phyloP scores from a whole-genome alignment of 257 asterid species.

The Ehretia macrophylla region DNA sequence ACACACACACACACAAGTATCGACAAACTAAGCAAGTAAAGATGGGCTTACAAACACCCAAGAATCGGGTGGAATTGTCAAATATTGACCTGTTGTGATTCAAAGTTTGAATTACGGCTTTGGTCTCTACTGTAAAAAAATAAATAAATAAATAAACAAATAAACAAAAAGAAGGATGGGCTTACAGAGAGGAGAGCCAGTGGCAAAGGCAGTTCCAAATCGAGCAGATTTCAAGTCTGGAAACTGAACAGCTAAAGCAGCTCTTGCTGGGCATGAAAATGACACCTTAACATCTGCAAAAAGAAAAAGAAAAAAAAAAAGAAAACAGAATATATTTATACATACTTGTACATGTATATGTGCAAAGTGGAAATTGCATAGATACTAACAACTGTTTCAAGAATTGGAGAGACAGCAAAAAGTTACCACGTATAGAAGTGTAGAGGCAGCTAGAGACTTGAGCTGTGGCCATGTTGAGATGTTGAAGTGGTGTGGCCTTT shows the following conservation, averaged over 20 bases:
- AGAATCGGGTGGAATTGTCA: no score
- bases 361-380: not conserved
- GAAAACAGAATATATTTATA: no score
- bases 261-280: constrained; percentile 14
- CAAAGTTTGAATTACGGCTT: no score
- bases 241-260: constrained; percentile 11
- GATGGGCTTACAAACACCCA: no score
- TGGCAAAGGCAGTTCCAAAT: constrained; percentile 27
- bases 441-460: constrained; percentile 33
- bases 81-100: no score
- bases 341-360: no score
- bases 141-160: no score
- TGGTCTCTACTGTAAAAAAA: no score
- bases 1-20: not conserved
- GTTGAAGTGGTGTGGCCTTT: not conserved
- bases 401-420: not conserved
- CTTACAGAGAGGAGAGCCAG: constrained; percentile 43
- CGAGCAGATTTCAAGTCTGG: constrained; percentile 7
- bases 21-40: not conserved
- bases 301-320: not conserved
- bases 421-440: constrained; percentile 31
- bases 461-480: constrained; percentile 23
- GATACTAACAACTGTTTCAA: not conserved
- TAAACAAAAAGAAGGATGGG: no score
- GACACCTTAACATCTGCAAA: constrained; percentile 22